A percentile compares a stretch with the other conserved stretches of the same genome.
Conservation (phyloP, 75 land plant genomes). For the Pinus tabuliformis region DNA sequence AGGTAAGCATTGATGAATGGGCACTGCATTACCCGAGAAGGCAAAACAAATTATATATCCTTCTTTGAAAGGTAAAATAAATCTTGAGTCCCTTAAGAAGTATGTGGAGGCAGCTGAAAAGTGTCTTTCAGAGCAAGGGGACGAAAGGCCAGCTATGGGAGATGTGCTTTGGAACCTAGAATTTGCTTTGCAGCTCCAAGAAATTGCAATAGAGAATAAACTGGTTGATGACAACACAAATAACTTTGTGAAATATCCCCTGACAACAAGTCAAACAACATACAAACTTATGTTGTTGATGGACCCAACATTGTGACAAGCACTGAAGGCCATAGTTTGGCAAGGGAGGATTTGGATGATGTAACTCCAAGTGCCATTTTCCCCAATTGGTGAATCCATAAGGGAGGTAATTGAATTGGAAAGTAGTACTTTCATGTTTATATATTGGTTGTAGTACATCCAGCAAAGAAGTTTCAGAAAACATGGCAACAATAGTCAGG, state of each 20-base stretch:
- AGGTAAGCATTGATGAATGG: slow-evolving; percentile 46
- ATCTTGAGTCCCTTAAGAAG: slow-evolving; percentile 25
- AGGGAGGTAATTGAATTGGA: no score
- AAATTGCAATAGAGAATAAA: slow-evolving; percentile 22
- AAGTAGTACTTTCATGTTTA: no score
- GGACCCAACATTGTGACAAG: slow-evolving; percentile 8
- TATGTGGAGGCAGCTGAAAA: slow-evolving; percentile 43
- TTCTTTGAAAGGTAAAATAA: slow-evolving; percentile 17
- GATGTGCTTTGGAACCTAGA: slow-evolving; percentile 53
- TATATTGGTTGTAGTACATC: no score
- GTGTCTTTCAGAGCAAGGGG: slow-evolving; percentile 35
- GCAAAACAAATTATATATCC: slow-evolving; percentile 41
- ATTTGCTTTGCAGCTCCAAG: slow-evolving; percentile 36
- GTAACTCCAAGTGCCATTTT: slow-evolving; percentile 56
- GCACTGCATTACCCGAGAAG: slow-evolving; percentile 44
- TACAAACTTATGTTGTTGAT: no score
- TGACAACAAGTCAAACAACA: not conserved
- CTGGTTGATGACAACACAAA: slow-evolving; percentile 5
- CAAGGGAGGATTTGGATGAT: slow-evolving; percentile 45
- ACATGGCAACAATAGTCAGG: no score
- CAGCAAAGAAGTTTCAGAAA: no score
- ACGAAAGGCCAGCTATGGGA: slow-evolving; percentile 41
- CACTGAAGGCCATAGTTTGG: slow-evolving; percentile 27
- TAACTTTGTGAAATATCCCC: slow-evolving; percentile 1
- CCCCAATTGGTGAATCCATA: slow-evolving; percentile 59